These are phyloP conservation scores for Malassezia cuniculi DNA, from an alignment of 1,284 basidiomycete genomes.

Conservation along the genomic window DNA sequence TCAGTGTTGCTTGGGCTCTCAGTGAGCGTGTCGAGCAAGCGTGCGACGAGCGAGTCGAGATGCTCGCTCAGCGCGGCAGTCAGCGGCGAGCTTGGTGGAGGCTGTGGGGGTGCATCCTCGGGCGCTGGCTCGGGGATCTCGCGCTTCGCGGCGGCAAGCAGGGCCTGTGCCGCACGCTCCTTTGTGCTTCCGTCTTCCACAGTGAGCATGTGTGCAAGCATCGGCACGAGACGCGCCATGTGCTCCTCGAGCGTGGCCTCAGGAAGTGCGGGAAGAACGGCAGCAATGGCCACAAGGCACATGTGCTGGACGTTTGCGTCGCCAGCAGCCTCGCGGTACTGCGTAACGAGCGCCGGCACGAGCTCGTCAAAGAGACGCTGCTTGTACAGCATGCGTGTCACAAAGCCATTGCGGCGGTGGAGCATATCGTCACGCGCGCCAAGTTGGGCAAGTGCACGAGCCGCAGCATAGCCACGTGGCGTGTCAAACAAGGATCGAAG, in stretches of 20 bases:
- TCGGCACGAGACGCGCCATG: slow-evolving; percentile 60
- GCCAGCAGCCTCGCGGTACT: background rate
- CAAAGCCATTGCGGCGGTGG: slow-evolving; percentile 19
- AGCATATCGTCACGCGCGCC: slow-evolving; percentile 12
- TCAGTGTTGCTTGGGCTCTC: slow-evolving; percentile 24
- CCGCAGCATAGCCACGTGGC: slow-evolving; percentile 2
- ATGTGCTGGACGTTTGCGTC: slow-evolving; percentile 51
- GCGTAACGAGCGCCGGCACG: slow-evolving; percentile 59
- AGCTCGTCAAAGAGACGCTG: slow-evolving; percentile 69
- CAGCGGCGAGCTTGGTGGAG: background rate
- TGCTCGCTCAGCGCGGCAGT: slow-evolving; percentile 11
- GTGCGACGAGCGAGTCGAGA: slow-evolving; percentile 16
- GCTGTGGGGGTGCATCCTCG: slow-evolving; percentile 34
- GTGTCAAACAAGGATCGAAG: slow-evolving; percentile 23
- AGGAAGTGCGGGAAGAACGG: slow-evolving; percentile 67
- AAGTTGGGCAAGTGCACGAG: slow-evolving; percentile 18
- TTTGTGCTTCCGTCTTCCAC: slow-evolving; percentile 62
- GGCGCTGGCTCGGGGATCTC: slow-evolving; percentile 49
- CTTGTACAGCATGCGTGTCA: slow-evolving; percentile 49
- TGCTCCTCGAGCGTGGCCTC: slow-evolving; percentile 48
- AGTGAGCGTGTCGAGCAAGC: slow-evolving; percentile 17
- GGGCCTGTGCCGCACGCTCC: slow-evolving; percentile 64
- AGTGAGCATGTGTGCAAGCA: slow-evolving; percentile 71
- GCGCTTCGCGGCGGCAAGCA: slow-evolving; percentile 56
- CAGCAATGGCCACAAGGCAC: slow-evolving; percentile 70